Percentiles rank a stretch among this genome's conserved stretches.
These are phyloP conservation scores for Jatropha podagrica DNA, from an alignment of 441 rosid species.

Conservation along the genomic window DNA sequence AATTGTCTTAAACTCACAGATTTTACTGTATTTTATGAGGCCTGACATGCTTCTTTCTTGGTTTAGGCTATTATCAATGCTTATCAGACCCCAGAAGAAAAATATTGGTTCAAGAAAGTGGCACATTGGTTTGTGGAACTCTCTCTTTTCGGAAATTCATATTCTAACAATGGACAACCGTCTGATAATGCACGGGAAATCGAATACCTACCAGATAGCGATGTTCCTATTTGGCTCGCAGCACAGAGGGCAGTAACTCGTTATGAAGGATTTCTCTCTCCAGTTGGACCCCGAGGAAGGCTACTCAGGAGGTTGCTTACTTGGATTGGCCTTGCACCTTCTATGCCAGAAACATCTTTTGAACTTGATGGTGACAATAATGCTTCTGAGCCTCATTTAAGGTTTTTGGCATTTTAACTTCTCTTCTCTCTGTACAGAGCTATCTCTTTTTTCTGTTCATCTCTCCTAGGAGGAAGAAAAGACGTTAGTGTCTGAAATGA, in stretches of 20 bases:
- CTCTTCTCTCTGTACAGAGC: slow-evolving; percentile 9
- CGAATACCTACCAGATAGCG: slow-evolving; percentile 56
- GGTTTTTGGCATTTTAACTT: slow-evolving; percentile 44
- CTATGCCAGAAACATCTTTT: slow-evolving; percentile 57
- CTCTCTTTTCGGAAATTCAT: slow-evolving; percentile 56
- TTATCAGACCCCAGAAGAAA: slow-evolving; percentile 48
- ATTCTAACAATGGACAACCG: slow-evolving; percentile 41
- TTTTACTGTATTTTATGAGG: neutral
- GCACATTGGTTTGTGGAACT: slow-evolving; percentile 66
- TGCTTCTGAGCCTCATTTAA: slow-evolving; percentile 73
- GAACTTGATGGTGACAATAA: slow-evolving; percentile 47
- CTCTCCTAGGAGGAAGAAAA: slow-evolving; percentile 13
- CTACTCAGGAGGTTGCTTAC: slow-evolving; percentile 73
- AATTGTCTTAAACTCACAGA: neutral
- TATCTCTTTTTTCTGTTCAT: slow-evolving; percentile 6
- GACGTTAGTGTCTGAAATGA: neutral
- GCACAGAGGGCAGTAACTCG: slow-evolving; percentile 94
- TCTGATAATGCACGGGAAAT: slow-evolving; percentile 41
- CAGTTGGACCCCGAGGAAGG: slow-evolving; percentile 90
- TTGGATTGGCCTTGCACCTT: slow-evolving; percentile 68
- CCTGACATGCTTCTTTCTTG: slow-evolving; percentile 26
- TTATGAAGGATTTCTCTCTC: slow-evolving; percentile 82
- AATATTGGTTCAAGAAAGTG: slow-evolving; percentile 50
- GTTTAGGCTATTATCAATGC: slow-evolving; percentile 55
- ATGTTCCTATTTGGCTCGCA: slow-evolving; percentile 86